Percentiles rank a stretch among this genome's conserved stretches.
phyloP scores from a whole-genome alignment of 148 eudicot species.

The Beta vulgaris region DNA sequence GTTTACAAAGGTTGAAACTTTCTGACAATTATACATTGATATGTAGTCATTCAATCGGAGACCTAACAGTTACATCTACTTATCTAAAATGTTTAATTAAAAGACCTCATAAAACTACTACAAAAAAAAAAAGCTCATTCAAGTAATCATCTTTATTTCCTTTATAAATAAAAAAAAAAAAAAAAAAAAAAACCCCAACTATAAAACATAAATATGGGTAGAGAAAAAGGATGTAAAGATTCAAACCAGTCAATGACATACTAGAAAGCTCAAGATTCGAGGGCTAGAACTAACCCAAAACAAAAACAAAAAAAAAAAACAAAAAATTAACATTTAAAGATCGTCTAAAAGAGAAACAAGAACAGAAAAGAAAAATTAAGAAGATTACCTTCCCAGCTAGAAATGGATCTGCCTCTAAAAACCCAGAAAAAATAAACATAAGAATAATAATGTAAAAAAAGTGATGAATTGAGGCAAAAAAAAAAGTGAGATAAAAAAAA shows the following conservation, averaged over 20 bases:
- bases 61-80: too few species aligned
- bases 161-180: too few species aligned
- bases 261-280: neutral
- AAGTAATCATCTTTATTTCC: too few species aligned
- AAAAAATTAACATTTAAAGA: constrained; percentile 15
- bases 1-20: neutral
- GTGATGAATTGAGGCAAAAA: neutral
- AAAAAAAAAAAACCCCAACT: neutral
- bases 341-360: constrained; percentile 6
- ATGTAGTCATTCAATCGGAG: neutral
- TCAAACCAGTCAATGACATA: too few species aligned
- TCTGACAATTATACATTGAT: neutral
- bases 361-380: constrained; percentile 17
- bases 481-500: neutral
- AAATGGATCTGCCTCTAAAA: constrained; percentile 34
- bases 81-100: too few species aligned
- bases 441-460: constrained; percentile 19
- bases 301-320: neutral
- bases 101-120: too few species aligned
- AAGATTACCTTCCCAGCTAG: constrained; percentile 23
- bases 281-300: neutral
- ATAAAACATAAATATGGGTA: neutral
- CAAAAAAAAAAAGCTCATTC: neutral
- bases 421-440: constrained; percentile 1
- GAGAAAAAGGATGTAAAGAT: neutral